phyloP scores from a whole-genome alignment of 2,329 filamentous ascomycete species.

The Sporothrix sp. region DNA sequence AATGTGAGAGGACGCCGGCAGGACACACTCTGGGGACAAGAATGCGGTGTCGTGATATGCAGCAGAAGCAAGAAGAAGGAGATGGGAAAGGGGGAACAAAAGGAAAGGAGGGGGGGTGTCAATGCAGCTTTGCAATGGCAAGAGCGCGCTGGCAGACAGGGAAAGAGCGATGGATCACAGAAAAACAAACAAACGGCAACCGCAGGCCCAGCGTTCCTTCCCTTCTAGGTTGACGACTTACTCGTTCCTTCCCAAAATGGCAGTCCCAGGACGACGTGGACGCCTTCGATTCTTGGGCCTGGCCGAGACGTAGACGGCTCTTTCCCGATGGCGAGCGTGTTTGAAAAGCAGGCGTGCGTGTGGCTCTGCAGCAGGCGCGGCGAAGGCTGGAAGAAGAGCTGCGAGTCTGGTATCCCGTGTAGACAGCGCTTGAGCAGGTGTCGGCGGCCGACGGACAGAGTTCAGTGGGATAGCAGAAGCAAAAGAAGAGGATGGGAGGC shows the following conservation, averaged over 20 bases:
- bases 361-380: no score
- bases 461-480: background rate
- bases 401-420: no score
- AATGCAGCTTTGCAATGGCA: background rate
- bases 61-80: background rate
- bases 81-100: background rate
- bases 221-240: background rate
- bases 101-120: background rate
- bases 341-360: background rate
- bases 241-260: slow-evolving; percentile 7
- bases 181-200: background rate
- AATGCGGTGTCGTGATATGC: background rate
- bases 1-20: background rate
- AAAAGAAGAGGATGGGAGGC: background rate
- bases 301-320: no score
- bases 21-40: background rate
- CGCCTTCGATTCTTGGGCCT: no score
- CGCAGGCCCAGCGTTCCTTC: background rate
- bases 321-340: background rate
- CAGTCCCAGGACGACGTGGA: background rate
- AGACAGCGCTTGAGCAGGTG: no score
- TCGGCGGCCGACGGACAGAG: no score
- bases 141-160: background rate
- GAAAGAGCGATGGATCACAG: slow-evolving; percentile 1
- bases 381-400: no score